A percentile compares a stretch with the other conserved stretches of the same genome.
Evolutionary conservation across 1,284 basidiomycete species (phyloP).

Genomic region (Apiotrichum akiyoshidainum): DNA sequence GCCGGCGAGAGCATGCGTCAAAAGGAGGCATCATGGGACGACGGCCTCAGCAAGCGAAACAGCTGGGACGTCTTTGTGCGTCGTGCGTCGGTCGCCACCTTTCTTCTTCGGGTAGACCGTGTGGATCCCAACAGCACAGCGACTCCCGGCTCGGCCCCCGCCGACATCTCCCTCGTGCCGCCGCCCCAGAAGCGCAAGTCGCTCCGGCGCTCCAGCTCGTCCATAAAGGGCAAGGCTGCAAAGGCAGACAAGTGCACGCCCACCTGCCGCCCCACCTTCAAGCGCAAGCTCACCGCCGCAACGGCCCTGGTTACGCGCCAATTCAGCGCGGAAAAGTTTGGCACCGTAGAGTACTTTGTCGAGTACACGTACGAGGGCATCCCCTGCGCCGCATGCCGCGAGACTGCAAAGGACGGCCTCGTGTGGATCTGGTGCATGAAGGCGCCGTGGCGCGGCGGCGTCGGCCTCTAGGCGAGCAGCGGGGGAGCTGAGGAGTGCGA

Average conservation of each 20-base stretch:
- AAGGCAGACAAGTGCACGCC: background rate
- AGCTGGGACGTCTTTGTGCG: conserved; percentile 3
- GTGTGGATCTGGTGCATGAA: conserved; percentile 7
- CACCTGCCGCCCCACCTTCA: background rate
- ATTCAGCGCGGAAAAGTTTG: conserved; percentile 2
- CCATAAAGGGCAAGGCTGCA: background rate
- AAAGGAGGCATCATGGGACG: background rate
- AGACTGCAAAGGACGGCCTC: background rate
- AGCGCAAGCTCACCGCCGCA: conserved; percentile 1
- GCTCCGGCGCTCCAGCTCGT: background rate
- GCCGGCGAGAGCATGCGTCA: background rate
- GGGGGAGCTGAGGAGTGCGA: background rate
- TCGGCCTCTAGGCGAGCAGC: background rate
- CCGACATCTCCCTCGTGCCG: background rate
- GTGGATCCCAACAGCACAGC: background rate
- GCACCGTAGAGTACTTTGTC: conserved; percentile 7
- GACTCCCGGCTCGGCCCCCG: background rate
- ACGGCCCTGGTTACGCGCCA: background rate
- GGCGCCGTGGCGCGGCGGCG: background rate
- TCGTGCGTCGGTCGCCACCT: conserved; percentile 1
- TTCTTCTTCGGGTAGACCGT: background rate
- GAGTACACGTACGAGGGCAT: conserved; percentile 5
- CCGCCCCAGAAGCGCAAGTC: background rate
- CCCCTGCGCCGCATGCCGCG: background rate
- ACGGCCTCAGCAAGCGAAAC: background rate